These are phyloP conservation scores for Irpex sp. DNA, from an alignment of 1,284 basidiomycete genomes.

Conservation along the genomic window DNA sequence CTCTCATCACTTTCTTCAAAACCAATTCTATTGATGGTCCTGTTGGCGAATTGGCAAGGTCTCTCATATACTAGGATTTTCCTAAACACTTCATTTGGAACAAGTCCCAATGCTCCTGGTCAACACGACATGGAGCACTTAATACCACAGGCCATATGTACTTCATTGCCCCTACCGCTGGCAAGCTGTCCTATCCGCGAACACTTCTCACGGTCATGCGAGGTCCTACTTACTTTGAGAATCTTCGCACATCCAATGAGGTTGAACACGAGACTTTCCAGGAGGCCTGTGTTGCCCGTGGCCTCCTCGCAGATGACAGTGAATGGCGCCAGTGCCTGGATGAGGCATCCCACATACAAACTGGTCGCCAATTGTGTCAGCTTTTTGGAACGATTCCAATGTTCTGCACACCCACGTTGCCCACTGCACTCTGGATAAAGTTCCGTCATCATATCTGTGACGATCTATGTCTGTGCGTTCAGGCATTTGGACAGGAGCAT, in stretches of 20 bases:
- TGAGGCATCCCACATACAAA: conserved; percentile 31
- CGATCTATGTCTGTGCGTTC: conserved; percentile 27
- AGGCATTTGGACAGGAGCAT: conserved; percentile 8
- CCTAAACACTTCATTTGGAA: conserved; percentile 22
- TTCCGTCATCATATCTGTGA: conserved; percentile 37
- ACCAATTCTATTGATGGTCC: conserved; percentile 29
- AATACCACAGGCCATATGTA: conserved; percentile 32
- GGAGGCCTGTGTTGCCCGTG: conserved; percentile 17
- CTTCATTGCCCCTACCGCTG: conserved; percentile 18
- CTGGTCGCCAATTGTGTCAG: conserved; percentile 24
- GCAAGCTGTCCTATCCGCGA: conserved; percentile 31
- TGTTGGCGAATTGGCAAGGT: background rate
- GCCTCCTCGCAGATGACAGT: conserved; percentile 41
- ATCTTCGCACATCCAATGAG: conserved; percentile 24
- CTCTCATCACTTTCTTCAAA: conserved; percentile 38
- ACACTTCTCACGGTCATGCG: conserved; percentile 31
- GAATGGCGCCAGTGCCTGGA: conserved; percentile 38
- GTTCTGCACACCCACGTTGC: conserved; percentile 31
- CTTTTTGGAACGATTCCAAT: conserved; percentile 37
- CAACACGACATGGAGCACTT: background rate
- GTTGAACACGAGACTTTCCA: conserved; percentile 17
- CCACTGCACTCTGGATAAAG: conserved; percentile 33
- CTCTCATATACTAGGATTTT: conserved; percentile 23
- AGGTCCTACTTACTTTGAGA: conserved; percentile 28
- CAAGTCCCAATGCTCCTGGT: conserved; percentile 11